Evolutionary conservation across 106 monocot species (phyloP), one percentile per base, ranked within the genome.

Genomic region (Dendrobium catenatum): DNA sequence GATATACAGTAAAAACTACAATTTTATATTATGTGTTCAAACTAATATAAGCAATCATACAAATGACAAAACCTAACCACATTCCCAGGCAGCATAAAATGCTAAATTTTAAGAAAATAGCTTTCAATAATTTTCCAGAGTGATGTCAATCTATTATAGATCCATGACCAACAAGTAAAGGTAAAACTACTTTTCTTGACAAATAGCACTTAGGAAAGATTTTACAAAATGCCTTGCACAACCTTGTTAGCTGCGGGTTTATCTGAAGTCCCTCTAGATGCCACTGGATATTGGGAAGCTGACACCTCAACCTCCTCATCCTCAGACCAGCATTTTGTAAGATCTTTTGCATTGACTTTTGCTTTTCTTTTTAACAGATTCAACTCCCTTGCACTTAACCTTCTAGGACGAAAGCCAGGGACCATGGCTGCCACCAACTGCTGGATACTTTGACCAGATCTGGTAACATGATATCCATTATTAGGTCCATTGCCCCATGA

Each of bases 291-390:
- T 76, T 83, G 90, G 82, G 83, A 73, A 79, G 73, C 55, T 26
- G 79, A 9, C 67, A 78, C 47, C 37, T 85, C 88, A 80, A 80
- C 72, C 49, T 94, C 92, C 77, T 97, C 96, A 82, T 97, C 94
- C 77, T 97, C 96, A 48, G 88, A 82, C 68, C 78, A 82, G 75
- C 84, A 79, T 80, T 97, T 97, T 43, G 85, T 54, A 77, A 91
- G 90, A 79, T 98, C 98, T 80, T 94, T 98, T 56, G 93, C 91
- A 87, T 86, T 95, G 16, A 86, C 85, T 83, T 93, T 98, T 80
- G 98, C 98, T 85, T 95, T 98, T 33, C 98, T 79, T 82, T 98
- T 98, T 48, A 98, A 85, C 66, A 98, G 79, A 84, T 98, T 98
- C 55, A 93, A 72, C 77, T 98, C 98, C 77, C 98, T 85, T 13